Conservation (phyloP, 2,329 filamentous ascomycete species). For the Alternaria metachromatica region DNA sequence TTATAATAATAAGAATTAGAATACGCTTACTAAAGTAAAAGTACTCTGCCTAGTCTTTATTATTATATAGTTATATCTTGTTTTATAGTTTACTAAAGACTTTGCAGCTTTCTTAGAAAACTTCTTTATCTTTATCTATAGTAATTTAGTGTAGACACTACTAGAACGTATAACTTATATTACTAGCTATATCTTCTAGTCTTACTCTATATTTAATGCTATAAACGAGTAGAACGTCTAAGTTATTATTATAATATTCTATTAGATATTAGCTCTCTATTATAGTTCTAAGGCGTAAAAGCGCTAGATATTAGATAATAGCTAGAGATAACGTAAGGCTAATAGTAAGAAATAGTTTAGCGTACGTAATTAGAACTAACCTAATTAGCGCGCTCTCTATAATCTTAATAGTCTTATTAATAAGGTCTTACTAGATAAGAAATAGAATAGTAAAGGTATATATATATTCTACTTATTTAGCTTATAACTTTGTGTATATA, state of each 20-base stretch:
- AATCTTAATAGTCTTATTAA: neutral
- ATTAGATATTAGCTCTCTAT: neutral
- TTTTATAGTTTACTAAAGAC: neutral
- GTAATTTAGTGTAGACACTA: too few relatives aligned
- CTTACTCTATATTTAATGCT: neutral
- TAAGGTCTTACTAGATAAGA: neutral
- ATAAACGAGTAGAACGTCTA: neutral
- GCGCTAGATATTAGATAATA: too few relatives aligned
- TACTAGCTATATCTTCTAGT: neutral
- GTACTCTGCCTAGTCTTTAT: neutral
- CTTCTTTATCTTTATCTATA: neutral
- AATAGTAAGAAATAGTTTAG: neutral
- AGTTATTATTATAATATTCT: neutral
- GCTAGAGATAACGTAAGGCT: neutral
- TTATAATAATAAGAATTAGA: neutral
- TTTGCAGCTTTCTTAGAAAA: neutral
- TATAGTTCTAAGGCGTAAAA: neutral
- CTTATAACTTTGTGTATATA: too few relatives aligned
- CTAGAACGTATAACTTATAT: too few relatives aligned
- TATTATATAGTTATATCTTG: neutral
- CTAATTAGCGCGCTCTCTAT: neutral
- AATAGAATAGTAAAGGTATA: neutral
- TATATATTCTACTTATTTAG: too few relatives aligned
- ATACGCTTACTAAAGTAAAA: neutral
- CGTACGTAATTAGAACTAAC: neutral